These are phyloP conservation scores for Trebouxia sp. DNA, from an alignment of 139 green algal genomes.

Conservation along the genomic window DNA sequence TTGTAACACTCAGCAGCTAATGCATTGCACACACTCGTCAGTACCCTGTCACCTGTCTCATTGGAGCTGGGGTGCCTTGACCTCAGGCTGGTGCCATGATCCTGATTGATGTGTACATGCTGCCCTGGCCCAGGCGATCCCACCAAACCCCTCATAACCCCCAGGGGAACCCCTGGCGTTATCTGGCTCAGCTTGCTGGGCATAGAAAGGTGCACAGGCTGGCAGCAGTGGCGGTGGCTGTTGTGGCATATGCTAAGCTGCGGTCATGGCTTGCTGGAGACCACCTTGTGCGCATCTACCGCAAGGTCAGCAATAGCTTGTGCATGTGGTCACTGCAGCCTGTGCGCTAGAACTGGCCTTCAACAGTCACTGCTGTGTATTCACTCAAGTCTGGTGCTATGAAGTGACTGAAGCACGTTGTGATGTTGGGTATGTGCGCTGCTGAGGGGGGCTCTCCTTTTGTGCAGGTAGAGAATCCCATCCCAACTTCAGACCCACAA, in stretches of 20 bases:
- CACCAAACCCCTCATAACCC: background rate
- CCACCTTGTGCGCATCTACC: slow-evolving; percentile 78
- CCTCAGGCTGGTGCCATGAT: slow-evolving; percentile 50
- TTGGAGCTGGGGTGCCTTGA: background rate
- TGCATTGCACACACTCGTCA: too few relatives aligned
- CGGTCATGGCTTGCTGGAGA: slow-evolving; percentile 61
- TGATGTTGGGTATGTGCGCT: too few relatives aligned
- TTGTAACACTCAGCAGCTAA: too few relatives aligned
- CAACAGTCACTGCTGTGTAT: too few relatives aligned
- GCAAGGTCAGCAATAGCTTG: slow-evolving; percentile 55
- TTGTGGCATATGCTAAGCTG: slow-evolving; percentile 53
- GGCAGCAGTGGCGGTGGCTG: slow-evolving; percentile 26
- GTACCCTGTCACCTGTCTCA: too few relatives aligned
- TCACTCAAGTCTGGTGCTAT: too few relatives aligned
- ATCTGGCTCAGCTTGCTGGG: background rate
- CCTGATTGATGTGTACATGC: slow-evolving; percentile 49
- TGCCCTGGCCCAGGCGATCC: slow-evolving; percentile 6
- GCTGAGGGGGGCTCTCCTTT: too few relatives aligned
- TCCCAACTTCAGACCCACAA: background rate
- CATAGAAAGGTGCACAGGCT: slow-evolving; percentile 41
- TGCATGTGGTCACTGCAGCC: too few relatives aligned
- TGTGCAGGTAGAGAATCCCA: background rate
- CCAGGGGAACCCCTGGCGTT: too few relatives aligned
- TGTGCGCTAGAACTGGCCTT: too few relatives aligned
- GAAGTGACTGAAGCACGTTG: too few relatives aligned